Conservation (phyloP, 148 eudicot species). For the Amaranthus hypochondriacus region DNA sequence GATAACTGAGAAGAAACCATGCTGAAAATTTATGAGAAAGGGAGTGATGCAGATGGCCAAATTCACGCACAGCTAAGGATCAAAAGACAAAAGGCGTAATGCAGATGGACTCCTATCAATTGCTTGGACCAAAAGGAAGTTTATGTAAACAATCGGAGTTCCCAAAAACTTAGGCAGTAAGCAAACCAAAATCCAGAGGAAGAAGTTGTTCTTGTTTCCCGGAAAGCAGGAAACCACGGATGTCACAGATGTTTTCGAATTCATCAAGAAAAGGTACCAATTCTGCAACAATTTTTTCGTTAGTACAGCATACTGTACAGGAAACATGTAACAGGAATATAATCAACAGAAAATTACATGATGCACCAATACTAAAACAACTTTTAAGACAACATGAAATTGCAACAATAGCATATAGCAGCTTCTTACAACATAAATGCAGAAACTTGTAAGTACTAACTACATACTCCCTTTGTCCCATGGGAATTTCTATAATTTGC, state of each 20-base stretch:
- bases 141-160: constrained; percentile 33
- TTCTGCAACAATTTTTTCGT: constrained; percentile 35
- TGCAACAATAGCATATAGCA: no score
- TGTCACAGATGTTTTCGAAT: constrained; percentile 54
- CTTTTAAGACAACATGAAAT: no score
- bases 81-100: constrained; percentile 31
- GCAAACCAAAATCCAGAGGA: constrained; percentile 60
- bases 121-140: constrained; percentile 55
- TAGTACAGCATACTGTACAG: not conserved
- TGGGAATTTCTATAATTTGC: no score
- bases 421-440: no score
- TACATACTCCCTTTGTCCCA: no score
- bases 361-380: not conserved
- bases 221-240: constrained; percentile 82
- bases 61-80: constrained; percentile 27
- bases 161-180: constrained; percentile 57
- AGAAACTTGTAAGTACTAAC: no score
- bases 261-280: constrained; percentile 77
- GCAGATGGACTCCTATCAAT: constrained; percentile 46
- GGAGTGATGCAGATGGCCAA: constrained; percentile 37
- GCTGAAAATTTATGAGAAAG: constrained; percentile 23
- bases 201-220: constrained; percentile 82
- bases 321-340: not conserved
- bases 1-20: constrained; percentile 75
- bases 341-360: not conserved